phyloP scores from a whole-genome alignment of 2,329 filamentous ascomycete genomes.

The Venturia carpophila region DNA sequence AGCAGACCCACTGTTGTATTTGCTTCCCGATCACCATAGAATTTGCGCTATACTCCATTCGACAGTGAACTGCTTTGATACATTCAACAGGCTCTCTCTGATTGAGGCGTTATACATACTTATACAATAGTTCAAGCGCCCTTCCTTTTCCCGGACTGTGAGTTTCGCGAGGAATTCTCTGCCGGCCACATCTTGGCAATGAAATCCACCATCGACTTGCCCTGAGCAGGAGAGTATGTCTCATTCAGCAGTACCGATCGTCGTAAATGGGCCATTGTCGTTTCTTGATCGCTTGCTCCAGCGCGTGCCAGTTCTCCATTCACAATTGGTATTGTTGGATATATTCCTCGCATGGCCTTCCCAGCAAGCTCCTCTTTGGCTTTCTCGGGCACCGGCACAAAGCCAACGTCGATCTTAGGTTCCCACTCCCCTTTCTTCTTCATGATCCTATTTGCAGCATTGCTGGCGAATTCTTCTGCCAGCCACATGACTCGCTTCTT shows the following conservation, averaged over 20 bases:
- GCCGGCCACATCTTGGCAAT: slow-evolving; percentile 15
- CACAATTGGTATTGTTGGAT: neutral
- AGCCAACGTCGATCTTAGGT: slow-evolving; percentile 3
- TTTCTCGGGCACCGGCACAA: neutral
- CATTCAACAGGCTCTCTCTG: neutral
- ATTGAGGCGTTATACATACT: neutral
- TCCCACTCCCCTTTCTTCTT: neutral
- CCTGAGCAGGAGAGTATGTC: slow-evolving; percentile 11
- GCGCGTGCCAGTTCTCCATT: neutral
- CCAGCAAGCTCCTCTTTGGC: slow-evolving; percentile 1
- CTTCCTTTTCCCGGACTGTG: neutral
- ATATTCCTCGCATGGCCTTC: slow-evolving; percentile 9
- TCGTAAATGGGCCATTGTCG: slow-evolving; percentile 8
- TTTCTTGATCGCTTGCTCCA: neutral
- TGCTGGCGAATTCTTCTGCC: slow-evolving; percentile 7
- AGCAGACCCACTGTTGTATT: neutral
- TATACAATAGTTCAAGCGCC: neutral
- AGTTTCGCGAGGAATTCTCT: neutral
- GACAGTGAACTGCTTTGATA: neutral
- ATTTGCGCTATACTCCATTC: neutral
- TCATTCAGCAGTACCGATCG: slow-evolving; percentile 12
- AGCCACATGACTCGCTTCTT: slow-evolving; percentile 8
- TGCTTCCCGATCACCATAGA: neutral
- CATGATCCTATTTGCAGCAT: slow-evolving; percentile 13
- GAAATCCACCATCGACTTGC: slow-evolving; percentile 12